A percentile compares a stretch with the other conserved stretches of the same genome.
Conservation (phyloP, 1,139 yeast genomes). For the Yamadazyma triangularis region DNA sequence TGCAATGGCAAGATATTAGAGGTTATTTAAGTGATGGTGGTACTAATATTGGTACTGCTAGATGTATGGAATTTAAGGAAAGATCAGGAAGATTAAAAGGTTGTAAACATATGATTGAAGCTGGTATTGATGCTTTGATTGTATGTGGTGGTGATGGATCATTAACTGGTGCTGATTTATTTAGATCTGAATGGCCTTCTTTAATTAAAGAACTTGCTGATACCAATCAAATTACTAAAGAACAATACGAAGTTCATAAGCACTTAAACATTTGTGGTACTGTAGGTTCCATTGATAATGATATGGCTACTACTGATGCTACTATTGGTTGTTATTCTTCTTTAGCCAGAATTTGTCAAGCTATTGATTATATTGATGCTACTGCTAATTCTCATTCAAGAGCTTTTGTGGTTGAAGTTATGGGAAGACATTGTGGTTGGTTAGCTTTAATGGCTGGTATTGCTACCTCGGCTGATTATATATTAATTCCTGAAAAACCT, state of each 20-base stretch:
- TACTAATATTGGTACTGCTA: constrained; percentile 77
- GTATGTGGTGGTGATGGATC: constrained; percentile 99
- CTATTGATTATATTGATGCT: constrained; percentile 93
- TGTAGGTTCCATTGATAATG: constrained; percentile 96
- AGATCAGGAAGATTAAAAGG: constrained; percentile 78
- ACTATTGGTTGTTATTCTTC: constrained; percentile 97
- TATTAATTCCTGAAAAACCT: constrained; percentile 89
- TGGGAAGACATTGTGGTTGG: constrained; percentile 99
- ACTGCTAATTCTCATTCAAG: constrained; percentile 96
- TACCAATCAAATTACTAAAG: constrained; percentile 49
- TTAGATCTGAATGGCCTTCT: constrained; percentile 92
- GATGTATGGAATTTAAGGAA: constrained; percentile 80
- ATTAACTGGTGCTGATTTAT: constrained; percentile 92
- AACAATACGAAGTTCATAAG: constrained; percentile 55
- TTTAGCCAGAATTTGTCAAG: constrained; percentile 86
- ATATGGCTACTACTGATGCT: constrained; percentile 94
- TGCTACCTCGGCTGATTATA: constrained; percentile 92
- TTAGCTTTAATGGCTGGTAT: constrained; percentile 94
- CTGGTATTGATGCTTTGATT: constrained; percentile 90
- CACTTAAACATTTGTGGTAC: constrained; percentile 88
- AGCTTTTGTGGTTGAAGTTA: constrained; percentile 96
- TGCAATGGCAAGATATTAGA: constrained; percentile 66
- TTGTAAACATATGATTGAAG: constrained; percentile 76
- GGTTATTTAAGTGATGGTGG: constrained; percentile 77
- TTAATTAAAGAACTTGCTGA: constrained; percentile 65